A percentile compares a stretch with the other conserved stretches of the same genome.
Evolutionary conservation across 345 rosid genomes (phyloP).

Genomic region (Arabis alpina): DNA sequence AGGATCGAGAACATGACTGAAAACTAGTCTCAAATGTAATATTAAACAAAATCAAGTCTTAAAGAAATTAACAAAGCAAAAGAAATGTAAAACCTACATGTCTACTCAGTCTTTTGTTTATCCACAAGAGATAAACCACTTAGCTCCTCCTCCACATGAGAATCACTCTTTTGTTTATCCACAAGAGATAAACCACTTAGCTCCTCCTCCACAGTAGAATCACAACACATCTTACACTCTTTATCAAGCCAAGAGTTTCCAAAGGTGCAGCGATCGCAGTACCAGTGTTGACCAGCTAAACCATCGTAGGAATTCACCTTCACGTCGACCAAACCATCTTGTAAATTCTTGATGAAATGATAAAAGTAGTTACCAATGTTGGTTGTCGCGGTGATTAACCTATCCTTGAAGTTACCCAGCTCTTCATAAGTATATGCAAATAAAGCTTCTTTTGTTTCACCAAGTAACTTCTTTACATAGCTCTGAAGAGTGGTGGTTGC

Average conservation of each 20-base stretch:
- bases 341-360: slow-evolving; percentile 14
- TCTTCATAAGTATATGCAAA: neutral
- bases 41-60: neutral
- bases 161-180: neutral
- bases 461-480: neutral
- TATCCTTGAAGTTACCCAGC: neutral
- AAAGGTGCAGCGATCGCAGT: slow-evolving; percentile 35
- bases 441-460: neutral
- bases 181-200: slow-evolving; percentile 13
- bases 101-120: neutral
- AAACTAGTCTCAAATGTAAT: neutral
- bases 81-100: neutral
- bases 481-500: neutral
- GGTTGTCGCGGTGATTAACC: neutral
- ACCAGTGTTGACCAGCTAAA: slow-evolving; percentile 12
- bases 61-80: neutral
- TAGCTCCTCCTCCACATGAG: neutral
- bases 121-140: slow-evolving; percentile 11
- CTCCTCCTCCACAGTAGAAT: neutral
- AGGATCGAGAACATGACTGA: slow-evolving; percentile 25
- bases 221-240: slow-evolving; percentile 34
- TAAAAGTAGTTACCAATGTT: slow-evolving; percentile 34
- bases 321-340: slow-evolving; percentile 32
- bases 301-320: slow-evolving; percentile 23
- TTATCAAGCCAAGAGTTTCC: slow-evolving; percentile 12